Conservation (phyloP, 106 monocot species). For the Alisma plantagoaquatica region DNA sequence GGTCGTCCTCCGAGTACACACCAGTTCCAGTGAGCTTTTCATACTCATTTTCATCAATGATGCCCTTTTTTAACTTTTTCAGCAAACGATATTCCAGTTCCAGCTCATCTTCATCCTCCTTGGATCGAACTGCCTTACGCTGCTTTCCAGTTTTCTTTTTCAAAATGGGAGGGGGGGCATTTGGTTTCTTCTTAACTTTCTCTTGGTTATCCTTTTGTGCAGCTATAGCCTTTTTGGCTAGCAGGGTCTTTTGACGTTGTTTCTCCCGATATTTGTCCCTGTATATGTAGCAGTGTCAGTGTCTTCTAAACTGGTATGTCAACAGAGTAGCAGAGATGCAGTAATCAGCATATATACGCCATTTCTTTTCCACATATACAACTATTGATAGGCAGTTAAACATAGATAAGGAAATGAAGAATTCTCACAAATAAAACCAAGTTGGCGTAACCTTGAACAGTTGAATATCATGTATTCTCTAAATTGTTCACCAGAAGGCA, state of each 20-base stretch:
- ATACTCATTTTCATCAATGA: conserved; percentile 77
- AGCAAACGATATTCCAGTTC: conserved; percentile 76
- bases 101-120: conserved; percentile 77
- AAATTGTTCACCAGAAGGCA: no score
- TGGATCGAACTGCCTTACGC: conserved; percentile 56
- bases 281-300: background rate
- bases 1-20: conserved; percentile 13
- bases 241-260: conserved; percentile 49
- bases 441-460: no score
- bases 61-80: conserved; percentile 78
- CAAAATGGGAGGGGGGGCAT: conserved; percentile 2
- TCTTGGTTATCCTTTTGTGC: conserved; percentile 16
- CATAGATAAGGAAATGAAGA: no score
- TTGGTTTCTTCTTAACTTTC: conserved; percentile 12
- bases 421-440: no score
- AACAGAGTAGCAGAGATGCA: no score
- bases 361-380: no score
- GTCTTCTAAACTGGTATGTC: background rate
- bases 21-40: conserved; percentile 68
- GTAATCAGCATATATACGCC: no score
- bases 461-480: no score
- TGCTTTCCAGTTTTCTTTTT: conserved; percentile 90
- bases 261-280: conserved; percentile 89
- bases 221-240: conserved; percentile 27
- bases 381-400: no score